These are phyloP conservation scores for Cordyceps cateniannulata DNA, from an alignment of 2,329 filamentous ascomycete genomes.

Conservation along the genomic window DNA sequence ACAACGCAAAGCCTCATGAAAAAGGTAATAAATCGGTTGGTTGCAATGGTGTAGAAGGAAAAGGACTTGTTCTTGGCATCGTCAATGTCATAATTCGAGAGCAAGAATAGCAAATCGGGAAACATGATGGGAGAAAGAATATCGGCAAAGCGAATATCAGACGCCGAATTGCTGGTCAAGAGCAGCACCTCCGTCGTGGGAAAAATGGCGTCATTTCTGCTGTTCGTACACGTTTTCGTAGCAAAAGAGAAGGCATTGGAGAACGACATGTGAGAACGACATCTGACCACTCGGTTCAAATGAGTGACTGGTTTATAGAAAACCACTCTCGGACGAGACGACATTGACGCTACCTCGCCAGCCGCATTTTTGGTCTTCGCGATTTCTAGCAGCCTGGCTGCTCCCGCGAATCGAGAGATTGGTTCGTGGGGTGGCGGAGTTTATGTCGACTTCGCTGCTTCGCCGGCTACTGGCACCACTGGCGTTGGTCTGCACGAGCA, in stretches of 20 bases:
- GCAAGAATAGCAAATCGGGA: not conserved
- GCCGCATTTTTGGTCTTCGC: constrained; percentile 38
- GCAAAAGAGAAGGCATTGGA: not conserved
- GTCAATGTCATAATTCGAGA: constrained; percentile 7
- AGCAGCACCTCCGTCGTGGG: not conserved
- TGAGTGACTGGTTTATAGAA: constrained; percentile 34
- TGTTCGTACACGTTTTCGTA: not conserved
- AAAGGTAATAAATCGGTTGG: not conserved
- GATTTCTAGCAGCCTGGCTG: constrained; percentile 24
- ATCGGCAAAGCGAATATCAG: not conserved
- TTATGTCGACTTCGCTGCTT: constrained; percentile 39
- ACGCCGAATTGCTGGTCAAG: not conserved
- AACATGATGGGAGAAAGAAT: not conserved
- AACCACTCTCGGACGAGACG: constrained; percentile 46
- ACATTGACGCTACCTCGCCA: constrained; percentile 54
- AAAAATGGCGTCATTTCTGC: not conserved
- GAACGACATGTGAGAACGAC: not conserved
- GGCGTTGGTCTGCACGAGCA: constrained; percentile 52
- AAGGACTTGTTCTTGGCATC: constrained; percentile 6
- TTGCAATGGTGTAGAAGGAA: not conserved
- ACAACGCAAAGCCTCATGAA: not conserved
- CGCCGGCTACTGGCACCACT: constrained; percentile 41
- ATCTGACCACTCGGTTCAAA: not conserved
- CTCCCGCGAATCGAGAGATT: constrained; percentile 38
- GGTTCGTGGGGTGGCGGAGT: constrained; percentile 28